These are phyloP conservation scores for Fraxinus anomala DNA, from an alignment of 257 asterid species.

Conservation along the genomic window DNA sequence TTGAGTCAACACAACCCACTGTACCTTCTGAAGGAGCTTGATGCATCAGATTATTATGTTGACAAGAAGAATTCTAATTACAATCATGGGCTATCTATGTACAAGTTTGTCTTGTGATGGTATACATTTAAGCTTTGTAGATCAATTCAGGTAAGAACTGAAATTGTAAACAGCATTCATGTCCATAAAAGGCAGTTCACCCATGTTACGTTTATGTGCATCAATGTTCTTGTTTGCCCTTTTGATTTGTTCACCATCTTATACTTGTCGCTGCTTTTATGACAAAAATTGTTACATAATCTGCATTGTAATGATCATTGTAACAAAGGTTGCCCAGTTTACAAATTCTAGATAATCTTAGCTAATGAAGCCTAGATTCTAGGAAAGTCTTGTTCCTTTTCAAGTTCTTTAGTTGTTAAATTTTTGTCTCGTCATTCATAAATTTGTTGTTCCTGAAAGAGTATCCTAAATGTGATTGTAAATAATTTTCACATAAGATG, in stretches of 20 bases:
- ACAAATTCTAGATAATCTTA: background rate
- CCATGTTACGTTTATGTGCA: background rate
- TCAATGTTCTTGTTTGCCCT: background rate
- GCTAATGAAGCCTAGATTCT: background rate
- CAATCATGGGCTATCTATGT: background rate
- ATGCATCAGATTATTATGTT: constrained; percentile 6
- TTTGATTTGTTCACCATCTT: background rate
- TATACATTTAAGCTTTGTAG: background rate
- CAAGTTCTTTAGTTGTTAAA: background rate
- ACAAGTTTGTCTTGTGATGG: background rate
- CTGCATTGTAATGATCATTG: background rate
- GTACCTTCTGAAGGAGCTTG: constrained; percentile 17
- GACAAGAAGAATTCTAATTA: background rate
- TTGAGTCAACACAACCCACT: constrained; percentile 17
- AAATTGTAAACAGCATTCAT: background rate
- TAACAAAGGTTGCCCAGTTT: background rate
- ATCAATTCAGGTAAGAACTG: background rate
- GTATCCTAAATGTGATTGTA: background rate
- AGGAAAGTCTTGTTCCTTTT: background rate
- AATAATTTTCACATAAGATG: background rate
- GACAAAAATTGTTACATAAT: background rate
- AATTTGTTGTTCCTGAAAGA: no score
- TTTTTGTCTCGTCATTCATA: no score
- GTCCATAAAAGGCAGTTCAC: background rate
- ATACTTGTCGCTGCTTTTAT: background rate